Evolutionary conservation across 2,329 filamentous ascomycete species (phyloP).

Genomic region (Penicillium sp.): DNA sequence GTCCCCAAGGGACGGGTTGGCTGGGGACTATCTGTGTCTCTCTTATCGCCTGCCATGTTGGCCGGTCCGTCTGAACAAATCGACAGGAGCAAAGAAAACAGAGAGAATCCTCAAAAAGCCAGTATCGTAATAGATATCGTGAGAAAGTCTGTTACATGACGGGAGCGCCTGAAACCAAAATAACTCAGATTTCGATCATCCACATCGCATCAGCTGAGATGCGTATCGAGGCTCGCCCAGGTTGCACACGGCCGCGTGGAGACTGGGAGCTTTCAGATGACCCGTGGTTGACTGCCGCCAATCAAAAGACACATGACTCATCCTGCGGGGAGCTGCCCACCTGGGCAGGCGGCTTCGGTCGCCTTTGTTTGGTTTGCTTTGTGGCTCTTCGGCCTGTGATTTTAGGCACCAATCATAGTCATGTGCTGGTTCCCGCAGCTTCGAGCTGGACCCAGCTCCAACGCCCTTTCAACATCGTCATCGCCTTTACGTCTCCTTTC

Average conservation of each 20-base stretch:
- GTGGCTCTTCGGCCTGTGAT: slow-evolving; percentile 1
- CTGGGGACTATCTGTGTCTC: slow-evolving; percentile 11
- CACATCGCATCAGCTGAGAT: slow-evolving; percentile 19
- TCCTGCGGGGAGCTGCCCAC: slow-evolving; percentile 17
- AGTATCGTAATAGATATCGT: not conserved
- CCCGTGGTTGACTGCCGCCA: slow-evolving; percentile 16
- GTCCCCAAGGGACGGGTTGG: slow-evolving; percentile 11
- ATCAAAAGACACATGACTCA: slow-evolving; percentile 18
- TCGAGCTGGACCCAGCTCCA: slow-evolving; percentile 15
- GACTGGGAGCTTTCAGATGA: slow-evolving; percentile 19
- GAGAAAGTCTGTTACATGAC: slow-evolving; percentile 15
- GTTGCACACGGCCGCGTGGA: slow-evolving; percentile 17
- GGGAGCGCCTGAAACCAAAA: slow-evolving; percentile 7
- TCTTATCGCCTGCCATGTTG: slow-evolving; percentile 20
- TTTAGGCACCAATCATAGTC: slow-evolving; percentile 9
- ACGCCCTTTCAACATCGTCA: slow-evolving; percentile 11
- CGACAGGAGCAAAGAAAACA: slow-evolving; percentile 1
- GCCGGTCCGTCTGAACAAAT: not conserved
- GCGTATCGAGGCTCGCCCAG: slow-evolving; percentile 11
- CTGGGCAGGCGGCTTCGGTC: no score
- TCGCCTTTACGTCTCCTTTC: slow-evolving; percentile 1
- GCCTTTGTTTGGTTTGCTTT: slow-evolving; percentile 10
- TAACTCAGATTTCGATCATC: slow-evolving; percentile 7
- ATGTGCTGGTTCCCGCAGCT: slow-evolving; percentile 18
- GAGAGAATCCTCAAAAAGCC: slow-evolving; percentile 5